A percentile compares a stretch with the other conserved stretches of the same genome.
Evolutionary conservation across 164 flowering plant species (phyloP).

Genomic region (Dillenia turbinata): DNA sequence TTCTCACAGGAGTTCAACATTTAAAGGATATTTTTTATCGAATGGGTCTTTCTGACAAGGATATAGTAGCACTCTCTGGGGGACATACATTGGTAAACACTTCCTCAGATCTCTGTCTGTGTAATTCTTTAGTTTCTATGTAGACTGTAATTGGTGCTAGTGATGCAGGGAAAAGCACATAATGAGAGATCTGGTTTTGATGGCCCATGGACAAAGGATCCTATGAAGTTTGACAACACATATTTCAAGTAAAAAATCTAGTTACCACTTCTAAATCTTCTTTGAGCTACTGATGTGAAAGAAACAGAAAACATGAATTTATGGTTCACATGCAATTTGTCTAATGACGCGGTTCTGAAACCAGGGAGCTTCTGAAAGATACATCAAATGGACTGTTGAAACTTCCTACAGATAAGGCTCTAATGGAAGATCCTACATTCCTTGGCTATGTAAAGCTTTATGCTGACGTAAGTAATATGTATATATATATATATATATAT

Average conservation of each 20-base stretch:
- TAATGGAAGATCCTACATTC: slow-evolving; percentile 64
- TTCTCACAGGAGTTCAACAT: slow-evolving; percentile 57
- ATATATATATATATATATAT: too few species aligned
- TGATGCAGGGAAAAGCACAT: slow-evolving; percentile 75
- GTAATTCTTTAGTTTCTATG: not conserved
- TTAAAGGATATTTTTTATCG: slow-evolving; percentile 68
- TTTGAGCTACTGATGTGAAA: too few species aligned
- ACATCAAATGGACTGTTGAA: slow-evolving; percentile 51
- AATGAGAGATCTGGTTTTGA: slow-evolving; percentile 83
- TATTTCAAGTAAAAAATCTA: slow-evolving; percentile 59
- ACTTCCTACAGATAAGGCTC: slow-evolving; percentile 71
- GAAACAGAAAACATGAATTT: too few species aligned
- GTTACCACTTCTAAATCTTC: too few species aligned
- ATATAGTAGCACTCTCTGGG: slow-evolving; percentile 88
- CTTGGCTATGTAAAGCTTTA: slow-evolving; percentile 53
- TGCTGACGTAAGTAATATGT: slow-evolving; percentile 76
- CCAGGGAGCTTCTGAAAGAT: slow-evolving; percentile 71
- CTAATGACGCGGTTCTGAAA: too few species aligned
- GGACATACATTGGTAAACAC: slow-evolving; percentile 73
- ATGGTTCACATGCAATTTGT: too few species aligned
- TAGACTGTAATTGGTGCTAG: slow-evolving; percentile 3
- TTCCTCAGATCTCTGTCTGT: not conserved
- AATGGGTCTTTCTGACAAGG: slow-evolving; percentile 95
- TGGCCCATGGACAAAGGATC: slow-evolving; percentile 90
- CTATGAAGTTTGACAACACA: slow-evolving; percentile 82